phyloP scores from a whole-genome alignment of 2,329 filamentous ascomycete genomes.

The Cladosporium sp. region DNA sequence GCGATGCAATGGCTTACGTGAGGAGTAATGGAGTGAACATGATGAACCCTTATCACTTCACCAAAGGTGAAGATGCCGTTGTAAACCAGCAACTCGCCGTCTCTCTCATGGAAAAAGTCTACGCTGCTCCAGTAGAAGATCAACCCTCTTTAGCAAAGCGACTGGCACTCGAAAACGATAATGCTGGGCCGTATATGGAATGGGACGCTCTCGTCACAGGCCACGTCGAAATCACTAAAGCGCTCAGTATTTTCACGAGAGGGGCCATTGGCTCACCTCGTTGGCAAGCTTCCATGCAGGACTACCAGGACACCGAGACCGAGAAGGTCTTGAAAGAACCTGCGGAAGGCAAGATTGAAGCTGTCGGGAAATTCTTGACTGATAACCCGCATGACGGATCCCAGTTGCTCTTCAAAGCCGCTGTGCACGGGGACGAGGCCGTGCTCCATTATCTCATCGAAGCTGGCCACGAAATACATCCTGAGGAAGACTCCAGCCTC shows the following conservation, averaged over 20 bases:
- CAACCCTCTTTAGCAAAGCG: not conserved
- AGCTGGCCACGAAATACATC: not conserved
- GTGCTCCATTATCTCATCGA: conserved; percentile 11
- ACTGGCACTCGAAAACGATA: not conserved
- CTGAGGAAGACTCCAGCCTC: not conserved
- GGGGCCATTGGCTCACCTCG: not conserved
- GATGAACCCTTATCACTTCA: not conserved
- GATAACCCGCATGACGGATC: not conserved
- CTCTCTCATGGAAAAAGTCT: not conserved
- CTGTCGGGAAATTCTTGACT: not conserved
- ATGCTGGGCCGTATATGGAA: not conserved
- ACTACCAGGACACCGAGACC: not conserved
- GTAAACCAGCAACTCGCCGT: not conserved
- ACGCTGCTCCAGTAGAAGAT: not conserved
- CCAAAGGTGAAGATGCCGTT: not conserved
- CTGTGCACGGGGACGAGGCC: conserved; percentile 7
- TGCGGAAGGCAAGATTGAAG: not conserved
- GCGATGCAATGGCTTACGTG: not conserved
- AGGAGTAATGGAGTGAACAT: not conserved
- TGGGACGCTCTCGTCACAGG: not conserved
- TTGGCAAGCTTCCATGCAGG: not conserved
- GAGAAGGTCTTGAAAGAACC: not conserved
- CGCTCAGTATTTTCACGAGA: not conserved
- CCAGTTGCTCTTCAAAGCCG: conserved; percentile 8
- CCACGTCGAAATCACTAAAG: not conserved